phyloP scores from a whole-genome alignment of 345 rosid species.

The Atalantia buxifolia region DNA sequence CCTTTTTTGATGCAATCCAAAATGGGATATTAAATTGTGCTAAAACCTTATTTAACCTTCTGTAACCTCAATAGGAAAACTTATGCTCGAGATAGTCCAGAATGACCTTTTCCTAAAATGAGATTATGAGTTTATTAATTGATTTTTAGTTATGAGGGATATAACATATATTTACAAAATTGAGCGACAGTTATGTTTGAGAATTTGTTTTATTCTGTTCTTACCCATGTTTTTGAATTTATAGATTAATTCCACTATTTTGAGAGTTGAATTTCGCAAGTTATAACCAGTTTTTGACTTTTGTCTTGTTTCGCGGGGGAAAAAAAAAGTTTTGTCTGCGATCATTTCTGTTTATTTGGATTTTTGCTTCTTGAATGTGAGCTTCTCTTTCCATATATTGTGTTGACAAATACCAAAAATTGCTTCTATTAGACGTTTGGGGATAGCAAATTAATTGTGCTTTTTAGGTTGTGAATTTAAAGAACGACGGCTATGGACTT shows the following conservation, averaged over 20 bases:
- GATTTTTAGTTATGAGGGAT: not conserved
- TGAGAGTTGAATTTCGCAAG: not conserved
- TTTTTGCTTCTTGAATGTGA: not conserved
- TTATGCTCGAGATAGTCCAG: too few relatives aligned
- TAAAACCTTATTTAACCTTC: too few relatives aligned
- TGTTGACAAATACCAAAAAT: not conserved
- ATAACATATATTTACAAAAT: not conserved
- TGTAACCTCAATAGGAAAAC: too few relatives aligned
- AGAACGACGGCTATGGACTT: slow-evolving; percentile 54
- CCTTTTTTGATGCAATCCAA: too few relatives aligned
- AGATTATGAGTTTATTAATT: too few relatives aligned
- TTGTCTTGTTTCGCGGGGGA: too few relatives aligned
- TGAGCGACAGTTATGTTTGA: not conserved
- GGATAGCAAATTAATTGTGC: not conserved
- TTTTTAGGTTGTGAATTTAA: slow-evolving; percentile 59
- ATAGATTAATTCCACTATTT: not conserved
- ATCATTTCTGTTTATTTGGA: not conserved
- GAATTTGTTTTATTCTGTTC: not conserved
- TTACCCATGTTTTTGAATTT: not conserved
- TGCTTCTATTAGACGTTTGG: not conserved
- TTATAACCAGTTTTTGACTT: not conserved
- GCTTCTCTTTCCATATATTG: not conserved
- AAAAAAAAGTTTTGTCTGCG: too few relatives aligned
- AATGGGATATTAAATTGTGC: too few relatives aligned
- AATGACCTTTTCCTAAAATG: too few relatives aligned